Conservation (phyloP, 768 basidiomycete genomes). For the Nevesoporus exiguus region DNA sequence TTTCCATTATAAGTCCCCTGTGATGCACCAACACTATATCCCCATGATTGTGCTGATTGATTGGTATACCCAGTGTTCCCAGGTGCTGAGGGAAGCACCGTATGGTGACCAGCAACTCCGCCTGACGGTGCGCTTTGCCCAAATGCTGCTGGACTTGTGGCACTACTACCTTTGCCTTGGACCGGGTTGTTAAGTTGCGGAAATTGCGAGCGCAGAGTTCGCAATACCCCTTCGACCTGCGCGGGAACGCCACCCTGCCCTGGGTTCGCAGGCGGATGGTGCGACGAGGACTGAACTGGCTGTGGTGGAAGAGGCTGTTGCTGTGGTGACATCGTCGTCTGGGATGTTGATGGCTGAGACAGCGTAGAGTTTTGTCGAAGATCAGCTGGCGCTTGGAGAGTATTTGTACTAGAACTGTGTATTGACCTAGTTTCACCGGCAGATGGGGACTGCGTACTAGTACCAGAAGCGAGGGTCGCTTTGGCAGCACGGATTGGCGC, state of each 20-base stretch:
- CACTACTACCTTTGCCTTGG: not conserved
- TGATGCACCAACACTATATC: slow-evolving; percentile 7
- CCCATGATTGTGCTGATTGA: not conserved
- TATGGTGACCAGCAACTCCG: not conserved
- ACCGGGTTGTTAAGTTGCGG: slow-evolving; percentile 5
- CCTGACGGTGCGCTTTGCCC: not conserved
- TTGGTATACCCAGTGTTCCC: not conserved
- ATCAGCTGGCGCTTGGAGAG: not conserved
- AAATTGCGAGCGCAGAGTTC: slow-evolving; percentile 13
- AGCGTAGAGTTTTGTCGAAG: not conserved
- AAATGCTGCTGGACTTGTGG: not conserved
- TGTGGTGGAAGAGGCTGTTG: not conserved
- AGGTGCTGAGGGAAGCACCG: not conserved
- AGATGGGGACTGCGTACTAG: slow-evolving; percentile 9
- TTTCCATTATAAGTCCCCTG: slow-evolving; percentile 3
- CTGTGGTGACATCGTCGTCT: not conserved
- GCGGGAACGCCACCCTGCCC: slow-evolving; percentile 5
- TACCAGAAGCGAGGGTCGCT: slow-evolving; percentile 19
- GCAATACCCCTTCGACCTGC: slow-evolving; percentile 16
- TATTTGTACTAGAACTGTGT: not conserved
- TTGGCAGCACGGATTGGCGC: slow-evolving; percentile 35
- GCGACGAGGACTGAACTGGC: not conserved
- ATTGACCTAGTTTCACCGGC: not conserved
- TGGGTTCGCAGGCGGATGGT: not conserved
- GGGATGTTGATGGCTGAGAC: not conserved